These are phyloP conservation scores for Thozetella sp. DNA, from an alignment of 495 filamentous ascomycete species.

Conservation along the genomic window DNA sequence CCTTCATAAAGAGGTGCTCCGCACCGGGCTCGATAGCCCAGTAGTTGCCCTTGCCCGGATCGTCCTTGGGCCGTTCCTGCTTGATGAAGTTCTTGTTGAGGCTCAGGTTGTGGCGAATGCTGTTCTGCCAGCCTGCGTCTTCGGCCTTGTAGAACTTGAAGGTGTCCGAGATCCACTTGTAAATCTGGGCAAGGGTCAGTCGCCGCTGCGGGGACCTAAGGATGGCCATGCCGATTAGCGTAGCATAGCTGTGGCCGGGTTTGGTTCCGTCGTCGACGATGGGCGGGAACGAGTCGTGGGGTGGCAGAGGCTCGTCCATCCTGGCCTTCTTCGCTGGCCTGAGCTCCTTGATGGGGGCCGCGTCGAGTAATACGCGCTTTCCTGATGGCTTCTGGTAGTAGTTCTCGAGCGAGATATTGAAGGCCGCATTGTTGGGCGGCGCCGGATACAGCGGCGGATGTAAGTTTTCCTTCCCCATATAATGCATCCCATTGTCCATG, in stretches of 20 bases:
- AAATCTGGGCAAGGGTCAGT: constrained; percentile 93
- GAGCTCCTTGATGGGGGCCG: constrained; percentile 73
- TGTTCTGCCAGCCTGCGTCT: constrained; percentile 96
- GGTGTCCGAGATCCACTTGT: constrained; percentile 97
- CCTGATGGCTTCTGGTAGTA: constrained; percentile 60
- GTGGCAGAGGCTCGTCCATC: constrained; percentile 59
- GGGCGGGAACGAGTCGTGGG: constrained; percentile 74
- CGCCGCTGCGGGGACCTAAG: constrained; percentile 81
- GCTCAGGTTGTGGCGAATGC: constrained; percentile 97
- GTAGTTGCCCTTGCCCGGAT: constrained; percentile 98
- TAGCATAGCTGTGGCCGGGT: constrained; percentile 89
- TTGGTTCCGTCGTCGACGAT: constrained; percentile 89
- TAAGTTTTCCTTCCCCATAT: constrained; percentile 68
- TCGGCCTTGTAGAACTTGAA: constrained; percentile 83
- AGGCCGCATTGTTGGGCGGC: constrained; percentile 40
- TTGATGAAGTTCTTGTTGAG: constrained; percentile 97
- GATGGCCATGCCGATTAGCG: constrained; percentile 97
- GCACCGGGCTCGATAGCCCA: constrained; percentile 90
- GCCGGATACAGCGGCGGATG: constrained; percentile 49
- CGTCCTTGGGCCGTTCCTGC: constrained; percentile 93
- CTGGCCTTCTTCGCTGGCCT: constrained; percentile 63
- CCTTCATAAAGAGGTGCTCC: constrained; percentile 85
- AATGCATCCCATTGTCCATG: constrained; percentile 60
- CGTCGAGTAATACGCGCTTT: constrained; percentile 73
- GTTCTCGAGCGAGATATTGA: constrained; percentile 48